Base-by-base conservation (phyloP, 2,329 filamentous ascomycete genomes). In the Colletotrichum tabaci region DNA sequence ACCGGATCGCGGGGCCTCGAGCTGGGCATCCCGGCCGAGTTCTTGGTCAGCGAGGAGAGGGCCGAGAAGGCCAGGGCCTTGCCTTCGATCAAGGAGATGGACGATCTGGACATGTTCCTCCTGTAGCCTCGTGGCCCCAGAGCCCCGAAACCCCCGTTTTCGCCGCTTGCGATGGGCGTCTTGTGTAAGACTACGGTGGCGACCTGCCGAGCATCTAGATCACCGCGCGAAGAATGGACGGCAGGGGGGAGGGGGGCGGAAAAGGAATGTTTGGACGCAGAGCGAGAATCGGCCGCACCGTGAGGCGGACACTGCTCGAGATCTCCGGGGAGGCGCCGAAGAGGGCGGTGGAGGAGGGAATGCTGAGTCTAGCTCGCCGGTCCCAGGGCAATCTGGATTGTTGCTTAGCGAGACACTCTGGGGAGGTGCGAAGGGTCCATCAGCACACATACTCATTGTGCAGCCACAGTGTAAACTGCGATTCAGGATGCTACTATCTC, bases 11-110 rank as follows among this genome's bases (percentile, higher is more conserved):
- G 76, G 76, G 42, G 30, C 30, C 18, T 15, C 15, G 79, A 77
- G 0, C 81, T 86, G 55, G 81, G 84, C 35, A 65, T 89, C 44
- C 87, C 87, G 4, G 68, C 66, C 13, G 82, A 84, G 73, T 89
- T 82, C 74, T 69, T 79, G 44, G 75, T 83, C 13, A 81, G 78
- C 8, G 82, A 79, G 56, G 79, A 79, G 46, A 73, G 81, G 35
- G 76, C 77, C 8, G 64, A 52, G n/a, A 66, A 47, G 58, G 79
- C 66, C 13, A 70, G 65, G 57, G 63, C 52, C 9, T 40, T 66
- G 69, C 69, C 71, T 2, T 53, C 35, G n/a, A 73, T 74, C 52
- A 67, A 67, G 55, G 64, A 68, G 42, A 68, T 66, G 66, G 74
- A 74, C 23, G 67, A 67, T 13, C 35, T 71, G 58, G 69, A 74